phyloP scores from a whole-genome alignment of 441 rosid genomes.

The Populus hybrid region DNA sequence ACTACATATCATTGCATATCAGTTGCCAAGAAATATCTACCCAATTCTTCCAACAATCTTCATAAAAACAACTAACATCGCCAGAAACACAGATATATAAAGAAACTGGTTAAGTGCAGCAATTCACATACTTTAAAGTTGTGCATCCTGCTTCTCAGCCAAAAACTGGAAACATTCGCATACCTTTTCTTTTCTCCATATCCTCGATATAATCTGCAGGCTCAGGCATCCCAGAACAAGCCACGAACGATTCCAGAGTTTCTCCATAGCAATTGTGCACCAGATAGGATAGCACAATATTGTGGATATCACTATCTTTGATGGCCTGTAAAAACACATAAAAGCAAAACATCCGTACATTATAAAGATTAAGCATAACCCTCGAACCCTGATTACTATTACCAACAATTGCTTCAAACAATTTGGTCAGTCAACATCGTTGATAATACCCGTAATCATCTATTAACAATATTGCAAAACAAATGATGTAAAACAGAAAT shows the following conservation, averaged over 20 bases:
- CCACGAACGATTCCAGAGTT: slow-evolving; percentile 69
- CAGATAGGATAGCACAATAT: slow-evolving; percentile 72
- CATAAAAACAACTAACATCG: background rate
- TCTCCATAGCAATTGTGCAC: slow-evolving; percentile 85
- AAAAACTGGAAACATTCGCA: slow-evolving; percentile 17
- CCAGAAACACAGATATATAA: background rate
- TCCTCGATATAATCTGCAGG: slow-evolving; percentile 62
- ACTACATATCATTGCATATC: background rate
- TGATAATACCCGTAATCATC: background rate
- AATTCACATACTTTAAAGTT: background rate
- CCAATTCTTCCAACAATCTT: background rate
- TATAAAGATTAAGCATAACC: background rate
- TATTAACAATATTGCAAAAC: background rate
- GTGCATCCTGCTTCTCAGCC: background rate
- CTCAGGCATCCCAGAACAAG: slow-evolving; percentile 60
- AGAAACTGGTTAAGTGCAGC: background rate
- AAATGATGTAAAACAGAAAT: background rate
- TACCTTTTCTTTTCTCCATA: slow-evolving; percentile 84
- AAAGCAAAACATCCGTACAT: background rate
- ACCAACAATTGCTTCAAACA: background rate
- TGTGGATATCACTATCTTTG: slow-evolving; percentile 58
- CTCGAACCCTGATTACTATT: background rate
- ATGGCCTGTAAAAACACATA: slow-evolving; percentile 42
- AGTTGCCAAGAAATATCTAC: background rate
- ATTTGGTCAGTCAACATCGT: background rate